Percentiles rank a stretch among this genome's conserved stretches.
phyloP scores from a whole-genome alignment of 2,329 filamentous ascomycete genomes.

The Claviceps humidiphila region DNA sequence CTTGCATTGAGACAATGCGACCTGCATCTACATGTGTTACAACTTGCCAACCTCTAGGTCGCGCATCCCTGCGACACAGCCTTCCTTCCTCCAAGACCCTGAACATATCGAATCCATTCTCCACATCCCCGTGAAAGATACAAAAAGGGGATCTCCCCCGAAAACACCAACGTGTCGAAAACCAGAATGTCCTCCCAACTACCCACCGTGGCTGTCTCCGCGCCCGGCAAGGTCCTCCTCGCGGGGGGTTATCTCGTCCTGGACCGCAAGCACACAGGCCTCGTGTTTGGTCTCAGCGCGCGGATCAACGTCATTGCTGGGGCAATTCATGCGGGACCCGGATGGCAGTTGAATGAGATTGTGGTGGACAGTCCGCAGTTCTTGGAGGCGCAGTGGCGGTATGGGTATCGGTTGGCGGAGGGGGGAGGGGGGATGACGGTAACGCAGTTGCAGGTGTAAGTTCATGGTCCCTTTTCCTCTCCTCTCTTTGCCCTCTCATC shows the following conservation, averaged over 20 bases:
- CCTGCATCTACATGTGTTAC: no score
- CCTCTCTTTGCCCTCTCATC: not conserved
- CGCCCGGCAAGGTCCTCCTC: conserved; percentile 89
- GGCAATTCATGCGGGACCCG: conserved; percentile 44
- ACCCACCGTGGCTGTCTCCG: conserved; percentile 53
- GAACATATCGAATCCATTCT: no score
- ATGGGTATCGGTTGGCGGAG: conserved; percentile 60
- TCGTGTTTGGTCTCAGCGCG: conserved; percentile 55
- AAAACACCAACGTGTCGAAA: no score
- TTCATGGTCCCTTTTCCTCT: conserved; percentile 12
- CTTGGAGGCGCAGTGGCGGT: conserved; percentile 72
- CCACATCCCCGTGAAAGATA: no score
- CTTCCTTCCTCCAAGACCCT: no score
- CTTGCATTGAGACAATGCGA: no score
- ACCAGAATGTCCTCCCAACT: not conserved
- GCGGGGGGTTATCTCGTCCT: conserved; percentile 92
- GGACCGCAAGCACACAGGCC: conserved; percentile 70
- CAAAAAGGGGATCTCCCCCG: no score
- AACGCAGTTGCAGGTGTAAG: conserved; percentile 67
- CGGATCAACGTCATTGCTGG: conserved; percentile 52
- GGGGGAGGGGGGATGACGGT: conserved; percentile 68
- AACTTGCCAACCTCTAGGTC: no score
- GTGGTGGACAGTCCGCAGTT: conserved; percentile 90
- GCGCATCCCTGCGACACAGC: no score
- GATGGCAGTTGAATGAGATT: conserved; percentile 57